Percentiles rank a stretch among this genome's conserved stretches.
Conservation (phyloP, 805 yeast genomes). For the Priceomyces haplophilus region DNA sequence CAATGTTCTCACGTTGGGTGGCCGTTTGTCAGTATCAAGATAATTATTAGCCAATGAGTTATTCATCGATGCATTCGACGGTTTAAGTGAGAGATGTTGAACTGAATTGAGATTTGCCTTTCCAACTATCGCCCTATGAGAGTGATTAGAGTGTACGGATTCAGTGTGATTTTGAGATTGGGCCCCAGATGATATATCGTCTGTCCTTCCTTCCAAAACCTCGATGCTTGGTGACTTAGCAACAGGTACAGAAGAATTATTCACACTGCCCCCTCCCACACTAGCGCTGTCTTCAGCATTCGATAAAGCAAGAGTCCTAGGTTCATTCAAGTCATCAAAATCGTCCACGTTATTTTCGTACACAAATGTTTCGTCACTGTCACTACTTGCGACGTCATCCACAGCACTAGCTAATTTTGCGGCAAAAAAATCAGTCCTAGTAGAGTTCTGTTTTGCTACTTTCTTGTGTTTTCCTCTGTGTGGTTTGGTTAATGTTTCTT, state of each 20-base stretch:
- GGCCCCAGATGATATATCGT: not conserved
- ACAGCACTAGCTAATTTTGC: slow-evolving; percentile 94
- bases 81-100: slow-evolving; percentile 3
- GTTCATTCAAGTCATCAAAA: slow-evolving; percentile 13
- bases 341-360: slow-evolving; percentile 57
- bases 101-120: not conserved
- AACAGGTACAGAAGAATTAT: slow-evolving; percentile 1
- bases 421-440: slow-evolving; percentile 90
- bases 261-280: slow-evolving; percentile 7
- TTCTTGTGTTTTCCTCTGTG: slow-evolving; percentile 24
- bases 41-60: slow-evolving; percentile 8
- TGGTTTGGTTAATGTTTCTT: slow-evolving; percentile 2
- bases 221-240: slow-evolving; percentile 5
- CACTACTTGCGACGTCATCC: slow-evolving; percentile 82
- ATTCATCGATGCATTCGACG: slow-evolving; percentile 12
- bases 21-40: slow-evolving; percentile 8
- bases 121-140: slow-evolving; percentile 6
- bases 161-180: slow-evolving; percentile 12
- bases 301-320: slow-evolving; percentile 8
- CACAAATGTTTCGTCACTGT: slow-evolving; percentile 94
- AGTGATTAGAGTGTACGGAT: slow-evolving; percentile 22
- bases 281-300: slow-evolving; percentile 9
- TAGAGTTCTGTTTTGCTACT: slow-evolving; percentile 50
- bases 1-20: slow-evolving; percentile 8
- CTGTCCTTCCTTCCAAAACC: slow-evolving; percentile 1